These are phyloP conservation scores for Pleurotus pulmonarius DNA, from an alignment of 768 basidiomycete genomes.

Conservation along the genomic window DNA sequence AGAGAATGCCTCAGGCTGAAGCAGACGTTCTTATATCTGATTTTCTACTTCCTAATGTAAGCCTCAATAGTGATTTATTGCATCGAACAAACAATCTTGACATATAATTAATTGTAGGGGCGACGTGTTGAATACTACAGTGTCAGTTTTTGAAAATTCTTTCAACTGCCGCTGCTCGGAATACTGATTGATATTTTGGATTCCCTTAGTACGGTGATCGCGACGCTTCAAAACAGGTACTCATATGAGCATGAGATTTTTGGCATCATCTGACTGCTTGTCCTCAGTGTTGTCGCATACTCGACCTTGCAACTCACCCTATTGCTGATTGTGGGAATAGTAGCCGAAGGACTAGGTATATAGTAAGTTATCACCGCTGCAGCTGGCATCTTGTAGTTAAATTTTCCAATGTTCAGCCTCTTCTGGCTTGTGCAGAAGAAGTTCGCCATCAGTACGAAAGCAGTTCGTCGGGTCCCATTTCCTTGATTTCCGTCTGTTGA, in stretches of 20 bases:
- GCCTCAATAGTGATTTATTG: conserved; percentile 17
- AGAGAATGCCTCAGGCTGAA: conserved; percentile 64
- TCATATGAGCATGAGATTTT: background rate
- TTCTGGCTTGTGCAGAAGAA: conserved; percentile 71
- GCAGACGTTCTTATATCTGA: conserved; percentile 70
- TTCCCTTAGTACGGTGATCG: conserved; percentile 57
- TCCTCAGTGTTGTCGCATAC: conserved; percentile 58
- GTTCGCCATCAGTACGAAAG: conserved; percentile 61
- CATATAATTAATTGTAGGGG: conserved; percentile 39
- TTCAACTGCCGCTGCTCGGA: background rate
- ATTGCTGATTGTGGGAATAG: conserved; percentile 62
- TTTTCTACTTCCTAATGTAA: conserved; percentile 76
- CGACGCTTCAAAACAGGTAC: conserved; percentile 68
- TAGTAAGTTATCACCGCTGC: conserved; percentile 41
- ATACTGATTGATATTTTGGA: background rate
- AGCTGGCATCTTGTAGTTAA: background rate
- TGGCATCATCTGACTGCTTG: background rate
- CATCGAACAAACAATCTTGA: background rate
- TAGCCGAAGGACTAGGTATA: conserved; percentile 61
- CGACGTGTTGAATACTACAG: conserved; percentile 71
- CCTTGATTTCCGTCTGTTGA: background rate
- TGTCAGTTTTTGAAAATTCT: conserved; percentile 38
- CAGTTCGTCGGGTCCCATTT: conserved; percentile 28
- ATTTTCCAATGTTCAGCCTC: conserved; percentile 28
- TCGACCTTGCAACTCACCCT: conserved; percentile 70